phyloP scores from a whole-genome alignment of 2,329 filamentous ascomycete genomes.

The Alternaria sp. region DNA sequence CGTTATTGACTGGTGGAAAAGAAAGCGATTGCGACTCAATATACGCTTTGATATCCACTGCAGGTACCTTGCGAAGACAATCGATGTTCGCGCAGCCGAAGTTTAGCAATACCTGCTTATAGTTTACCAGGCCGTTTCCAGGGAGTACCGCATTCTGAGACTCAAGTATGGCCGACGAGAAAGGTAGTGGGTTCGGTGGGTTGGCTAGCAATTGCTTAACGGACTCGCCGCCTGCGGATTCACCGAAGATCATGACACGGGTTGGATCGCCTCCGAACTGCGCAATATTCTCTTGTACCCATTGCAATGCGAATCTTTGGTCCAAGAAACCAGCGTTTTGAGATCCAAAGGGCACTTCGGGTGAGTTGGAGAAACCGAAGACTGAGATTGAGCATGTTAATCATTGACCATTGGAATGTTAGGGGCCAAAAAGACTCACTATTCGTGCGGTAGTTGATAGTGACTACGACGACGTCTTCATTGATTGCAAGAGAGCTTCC shows the following conservation, averaged over 20 bases:
- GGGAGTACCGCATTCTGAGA: slow-evolving; percentile 23
- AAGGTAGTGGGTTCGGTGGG: slow-evolving; percentile 25
- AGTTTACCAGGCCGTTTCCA: slow-evolving; percentile 17
- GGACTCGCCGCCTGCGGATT: slow-evolving; percentile 36
- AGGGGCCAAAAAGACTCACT: slow-evolving; percentile 1
- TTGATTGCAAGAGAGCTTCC: slow-evolving; percentile 35
- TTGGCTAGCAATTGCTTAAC: slow-evolving; percentile 28
- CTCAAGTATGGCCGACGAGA: slow-evolving; percentile 36
- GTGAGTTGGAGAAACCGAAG: slow-evolving; percentile 32
- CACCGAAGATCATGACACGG: slow-evolving; percentile 57
- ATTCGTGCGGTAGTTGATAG: slow-evolving; percentile 38
- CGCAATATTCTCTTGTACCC: slow-evolving; percentile 60
- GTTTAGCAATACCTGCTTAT: slow-evolving; percentile 15
- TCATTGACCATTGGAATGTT: fast-evolving
- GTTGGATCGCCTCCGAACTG: slow-evolving; percentile 51
- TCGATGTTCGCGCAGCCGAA: slow-evolving; percentile 19
- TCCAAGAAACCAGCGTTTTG: slow-evolving; percentile 64
- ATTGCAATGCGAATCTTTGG: slow-evolving; percentile 62
- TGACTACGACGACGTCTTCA: slow-evolving; percentile 36
- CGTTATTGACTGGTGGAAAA: slow-evolving; percentile 23
- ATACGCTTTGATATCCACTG: slow-evolving; percentile 15
- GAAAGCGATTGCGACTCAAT: slow-evolving; percentile 17
- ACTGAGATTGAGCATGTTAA: slow-evolving; percentile 8
- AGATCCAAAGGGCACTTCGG: slow-evolving; percentile 23
- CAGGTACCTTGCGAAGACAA: slow-evolving; percentile 13